Evolutionary conservation across 371 early-diverging fungal species (phyloP).

Genomic region (Mortierella sp.): DNA sequence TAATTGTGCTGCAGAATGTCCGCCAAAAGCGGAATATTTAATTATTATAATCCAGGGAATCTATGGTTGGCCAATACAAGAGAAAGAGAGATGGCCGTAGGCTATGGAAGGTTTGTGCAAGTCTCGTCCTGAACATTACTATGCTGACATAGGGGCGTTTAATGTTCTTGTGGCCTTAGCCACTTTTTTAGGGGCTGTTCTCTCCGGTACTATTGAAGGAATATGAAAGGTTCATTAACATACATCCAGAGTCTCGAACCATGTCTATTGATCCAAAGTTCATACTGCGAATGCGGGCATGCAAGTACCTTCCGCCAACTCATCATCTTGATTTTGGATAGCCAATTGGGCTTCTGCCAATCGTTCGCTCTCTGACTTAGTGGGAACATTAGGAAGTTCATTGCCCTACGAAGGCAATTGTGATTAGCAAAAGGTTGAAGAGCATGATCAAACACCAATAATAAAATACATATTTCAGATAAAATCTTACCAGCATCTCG

Average conservation of each 20-base stretch:
- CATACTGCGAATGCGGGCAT: not conserved
- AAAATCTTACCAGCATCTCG: slow-evolving; percentile 57
- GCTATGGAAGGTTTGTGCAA: not conserved
- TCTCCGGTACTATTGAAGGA: not conserved
- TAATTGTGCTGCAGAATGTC: not conserved
- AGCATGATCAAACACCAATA: not conserved
- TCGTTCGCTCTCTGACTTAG: not conserved
- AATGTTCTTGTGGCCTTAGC: slow-evolving; percentile 12
- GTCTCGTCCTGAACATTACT: not conserved
- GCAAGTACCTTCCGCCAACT: not conserved
- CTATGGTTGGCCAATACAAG: too few species aligned
- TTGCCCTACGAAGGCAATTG: not conserved
- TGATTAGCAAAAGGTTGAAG: too few species aligned
- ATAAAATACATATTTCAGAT: not conserved
- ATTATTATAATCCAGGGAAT: not conserved
- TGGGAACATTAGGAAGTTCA: not conserved
- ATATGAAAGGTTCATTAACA: not conserved
- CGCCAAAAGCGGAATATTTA: not conserved
- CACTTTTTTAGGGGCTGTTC: not conserved
- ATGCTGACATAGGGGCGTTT: slow-evolving; percentile 48
- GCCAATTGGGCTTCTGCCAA: not conserved
- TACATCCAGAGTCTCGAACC: not conserved
- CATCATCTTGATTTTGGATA: not conserved
- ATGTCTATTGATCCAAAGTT: not conserved
- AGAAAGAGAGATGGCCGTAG: not conserved